Percentiles rank a stretch among this genome's conserved stretches.
Evolutionary conservation across 352 stramenopile genomes (phyloP).

Genomic region (Pythium vanterpoolii): DNA sequence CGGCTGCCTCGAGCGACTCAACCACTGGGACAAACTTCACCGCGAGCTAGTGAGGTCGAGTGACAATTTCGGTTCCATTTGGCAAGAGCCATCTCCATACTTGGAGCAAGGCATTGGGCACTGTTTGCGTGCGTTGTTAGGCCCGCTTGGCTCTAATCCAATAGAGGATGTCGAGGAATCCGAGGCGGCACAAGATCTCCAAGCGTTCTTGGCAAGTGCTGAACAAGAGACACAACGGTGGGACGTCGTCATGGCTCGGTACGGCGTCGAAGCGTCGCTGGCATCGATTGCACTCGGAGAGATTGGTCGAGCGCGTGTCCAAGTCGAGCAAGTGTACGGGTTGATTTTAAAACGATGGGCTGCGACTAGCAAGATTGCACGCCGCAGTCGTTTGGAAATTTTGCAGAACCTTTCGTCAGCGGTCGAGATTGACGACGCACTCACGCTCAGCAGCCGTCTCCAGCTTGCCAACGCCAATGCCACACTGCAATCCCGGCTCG

Average conservation of each 20-base stretch:
- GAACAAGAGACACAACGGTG: constrained; percentile 30
- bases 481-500: neutral
- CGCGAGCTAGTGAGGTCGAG: constrained; percentile 31
- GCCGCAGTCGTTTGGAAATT: constrained; percentile 45
- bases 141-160: constrained; percentile 22
- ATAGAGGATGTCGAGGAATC: neutral
- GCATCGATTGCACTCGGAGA: constrained; percentile 40
- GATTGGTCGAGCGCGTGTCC: constrained; percentile 40
- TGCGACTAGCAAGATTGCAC: constrained; percentile 42
- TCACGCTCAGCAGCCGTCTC: constrained; percentile 15
- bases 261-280: constrained; percentile 49
- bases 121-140: constrained; percentile 46
- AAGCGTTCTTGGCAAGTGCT: constrained; percentile 26
- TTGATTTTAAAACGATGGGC: constrained; percentile 57
- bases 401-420: constrained; percentile 63
- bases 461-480: neutral
- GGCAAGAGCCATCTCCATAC: constrained; percentile 60
- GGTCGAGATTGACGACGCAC: constrained; percentile 57
- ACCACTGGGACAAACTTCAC: constrained; percentile 63
- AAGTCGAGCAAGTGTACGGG: constrained; percentile 59
- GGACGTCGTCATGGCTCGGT: constrained; percentile 41
- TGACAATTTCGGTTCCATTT: constrained; percentile 37
- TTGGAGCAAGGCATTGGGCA: constrained; percentile 59
- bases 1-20: constrained; percentile 60
- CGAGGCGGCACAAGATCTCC: constrained; percentile 12